Evolutionary conservation across 2,329 filamentous ascomycete species (phyloP).

Genomic region (Phaeosphaeriaceae sp.): DNA sequence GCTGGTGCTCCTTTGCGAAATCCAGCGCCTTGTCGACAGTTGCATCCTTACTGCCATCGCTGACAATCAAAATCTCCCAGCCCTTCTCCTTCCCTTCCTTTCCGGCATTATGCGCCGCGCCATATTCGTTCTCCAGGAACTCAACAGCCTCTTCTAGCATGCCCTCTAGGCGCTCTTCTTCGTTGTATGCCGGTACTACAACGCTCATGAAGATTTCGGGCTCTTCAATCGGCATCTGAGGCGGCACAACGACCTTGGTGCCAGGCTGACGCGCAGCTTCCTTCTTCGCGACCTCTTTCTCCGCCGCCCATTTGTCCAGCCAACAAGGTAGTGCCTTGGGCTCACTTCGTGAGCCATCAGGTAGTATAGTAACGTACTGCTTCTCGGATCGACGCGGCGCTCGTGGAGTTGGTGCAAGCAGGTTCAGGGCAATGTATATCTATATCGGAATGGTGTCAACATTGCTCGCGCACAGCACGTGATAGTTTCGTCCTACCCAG

Average conservation of each 20-base stretch:
- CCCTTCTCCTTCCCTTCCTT: conserved; percentile 73
- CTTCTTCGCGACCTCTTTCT: conserved; percentile 56
- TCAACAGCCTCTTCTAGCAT: conserved; percentile 91
- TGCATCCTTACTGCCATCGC: conserved; percentile 84
- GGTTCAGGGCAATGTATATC: conserved; percentile 72
- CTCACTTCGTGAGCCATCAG: conserved; percentile 65
- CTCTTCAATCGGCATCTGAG: conserved; percentile 68
- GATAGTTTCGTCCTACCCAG: conserved; percentile 31
- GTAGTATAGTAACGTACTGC: conserved; percentile 77
- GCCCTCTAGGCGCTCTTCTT: conserved; percentile 79
- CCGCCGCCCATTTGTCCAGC: conserved; percentile 76
- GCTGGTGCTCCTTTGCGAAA: conserved; percentile 75
- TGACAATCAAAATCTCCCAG: conserved; percentile 92
- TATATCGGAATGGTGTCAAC: conserved; percentile 36
- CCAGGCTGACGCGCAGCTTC: conserved; percentile 32
- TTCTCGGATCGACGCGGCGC: conserved; percentile 79
- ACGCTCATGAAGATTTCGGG: conserved; percentile 87
- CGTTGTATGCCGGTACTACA: conserved; percentile 95
- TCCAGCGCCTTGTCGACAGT: conserved; percentile 81
- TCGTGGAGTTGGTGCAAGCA: conserved; percentile 83
- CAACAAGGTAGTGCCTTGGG: conserved; percentile 77
- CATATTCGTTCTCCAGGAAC: conserved; percentile 81
- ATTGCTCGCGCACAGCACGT: not conserved
- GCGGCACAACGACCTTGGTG: conserved; percentile 27
- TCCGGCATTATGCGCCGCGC: conserved; percentile 52